These are phyloP conservation scores for Berkeleyomyces rouxiae DNA, from an alignment of 2,329 filamentous ascomycete genomes.

Conservation along the genomic window DNA sequence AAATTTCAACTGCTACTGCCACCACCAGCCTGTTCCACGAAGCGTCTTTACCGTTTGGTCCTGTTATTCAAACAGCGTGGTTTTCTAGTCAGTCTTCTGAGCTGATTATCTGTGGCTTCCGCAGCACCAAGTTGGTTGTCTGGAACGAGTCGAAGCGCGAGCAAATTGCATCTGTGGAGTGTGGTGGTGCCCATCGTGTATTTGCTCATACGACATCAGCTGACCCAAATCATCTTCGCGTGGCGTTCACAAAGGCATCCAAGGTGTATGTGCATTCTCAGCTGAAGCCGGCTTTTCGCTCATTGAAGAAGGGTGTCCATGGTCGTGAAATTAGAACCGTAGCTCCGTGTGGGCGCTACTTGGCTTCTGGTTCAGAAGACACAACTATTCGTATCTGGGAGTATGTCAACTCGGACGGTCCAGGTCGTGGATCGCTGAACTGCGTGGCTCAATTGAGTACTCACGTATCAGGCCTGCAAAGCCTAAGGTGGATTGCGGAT, in stretches of 20 bases:
- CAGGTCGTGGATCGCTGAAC: conserved; percentile 18
- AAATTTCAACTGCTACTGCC: conserved; percentile 19
- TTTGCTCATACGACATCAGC: conserved; percentile 37
- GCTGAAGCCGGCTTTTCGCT: conserved; percentile 14
- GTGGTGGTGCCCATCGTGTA: conserved; percentile 67
- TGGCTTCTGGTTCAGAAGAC: conserved; percentile 59
- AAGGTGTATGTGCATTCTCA: conserved; percentile 33
- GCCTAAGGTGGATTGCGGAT: conserved; percentile 57
- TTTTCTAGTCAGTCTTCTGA: conserved; percentile 32
- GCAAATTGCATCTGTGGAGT: conserved; percentile 57
- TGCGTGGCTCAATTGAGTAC: conserved; percentile 53
- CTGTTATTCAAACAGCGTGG: conserved; percentile 58
- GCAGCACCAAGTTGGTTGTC: conserved; percentile 59
- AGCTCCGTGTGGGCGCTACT: conserved; percentile 19
- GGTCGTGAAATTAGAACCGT: conserved; percentile 63
- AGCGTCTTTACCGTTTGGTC: conserved; percentile 52
- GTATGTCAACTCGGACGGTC: conserved; percentile 19
- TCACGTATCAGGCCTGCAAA: conserved; percentile 73
- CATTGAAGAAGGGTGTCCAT: conserved; percentile 47
- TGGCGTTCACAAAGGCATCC: conserved; percentile 62
- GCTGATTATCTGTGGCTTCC: conserved; percentile 66
- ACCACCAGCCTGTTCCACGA: conserved; percentile 41
- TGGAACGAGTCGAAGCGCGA: conserved; percentile 60
- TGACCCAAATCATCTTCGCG: conserved; percentile 23
- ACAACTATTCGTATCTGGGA: conserved; percentile 57